These are phyloP conservation scores for Boechera retrofracta DNA, from an alignment of 345 rosid genomes.

Conservation along the genomic window DNA sequence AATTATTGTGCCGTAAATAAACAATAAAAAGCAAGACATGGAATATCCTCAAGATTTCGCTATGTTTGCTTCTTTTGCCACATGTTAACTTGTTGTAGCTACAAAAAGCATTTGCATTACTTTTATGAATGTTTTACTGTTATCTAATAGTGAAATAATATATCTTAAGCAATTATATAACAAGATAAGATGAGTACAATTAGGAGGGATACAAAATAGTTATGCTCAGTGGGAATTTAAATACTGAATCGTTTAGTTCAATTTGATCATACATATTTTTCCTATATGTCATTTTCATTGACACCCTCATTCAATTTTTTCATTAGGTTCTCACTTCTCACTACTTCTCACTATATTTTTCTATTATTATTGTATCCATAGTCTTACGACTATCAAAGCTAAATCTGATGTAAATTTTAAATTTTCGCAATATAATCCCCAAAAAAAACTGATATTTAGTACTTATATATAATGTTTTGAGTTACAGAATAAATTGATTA, in stretches of 20 bases:
- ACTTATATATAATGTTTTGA: too few relatives aligned
- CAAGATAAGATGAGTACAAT: conserved; percentile 29
- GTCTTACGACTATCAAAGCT: too few relatives aligned
- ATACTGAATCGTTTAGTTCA: conserved; percentile 3
- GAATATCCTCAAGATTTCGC: conserved; percentile 45
- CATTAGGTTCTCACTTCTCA: not conserved
- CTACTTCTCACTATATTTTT: too few relatives aligned
- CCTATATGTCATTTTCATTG: not conserved
- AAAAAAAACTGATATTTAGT: too few relatives aligned
- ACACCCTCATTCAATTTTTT: not conserved
- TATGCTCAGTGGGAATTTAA: conserved; percentile 10
- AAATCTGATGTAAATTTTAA: too few relatives aligned
- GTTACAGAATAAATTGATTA: not conserved
- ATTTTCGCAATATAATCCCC: too few relatives aligned
- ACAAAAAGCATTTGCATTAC: not conserved
- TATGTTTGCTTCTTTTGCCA: conserved; percentile 48
- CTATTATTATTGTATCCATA: too few relatives aligned
- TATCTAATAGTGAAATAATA: not conserved
- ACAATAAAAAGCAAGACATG: conserved; percentile 43
- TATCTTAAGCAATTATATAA: conserved; percentile 23
- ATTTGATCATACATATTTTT: conserved; percentile 8
- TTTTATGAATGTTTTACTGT: conserved; percentile 12
- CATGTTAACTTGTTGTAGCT: conserved; percentile 45
- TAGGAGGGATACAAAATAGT: conserved; percentile 22
- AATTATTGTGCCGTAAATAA: conserved; percentile 44